A percentile compares a stretch with the other conserved stretches of the same genome.
These are phyloP conservation scores for Mycena vitilis DNA, from an alignment of 768 basidiomycete species.

Conservation along the genomic window DNA sequence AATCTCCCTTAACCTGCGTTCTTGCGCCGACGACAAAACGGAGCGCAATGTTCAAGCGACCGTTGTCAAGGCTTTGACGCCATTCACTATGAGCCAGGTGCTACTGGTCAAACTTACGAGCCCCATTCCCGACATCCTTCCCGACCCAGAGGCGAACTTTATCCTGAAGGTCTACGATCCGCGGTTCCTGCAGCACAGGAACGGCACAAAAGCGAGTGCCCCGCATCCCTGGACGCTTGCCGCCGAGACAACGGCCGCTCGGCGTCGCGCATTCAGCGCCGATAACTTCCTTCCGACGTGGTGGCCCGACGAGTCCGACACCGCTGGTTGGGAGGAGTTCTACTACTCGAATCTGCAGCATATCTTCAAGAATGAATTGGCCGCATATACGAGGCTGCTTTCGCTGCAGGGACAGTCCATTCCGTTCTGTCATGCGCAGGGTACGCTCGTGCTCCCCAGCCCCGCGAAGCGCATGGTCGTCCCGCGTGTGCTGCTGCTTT, in stretches of 20 bases:
- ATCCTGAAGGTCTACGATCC: conserved; percentile 37
- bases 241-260: conserved; percentile 32
- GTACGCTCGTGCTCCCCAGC: conserved; percentile 22
- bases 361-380: conserved; percentile 30
- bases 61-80: conserved; percentile 34
- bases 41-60: conserved; percentile 32
- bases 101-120: conserved; percentile 33
- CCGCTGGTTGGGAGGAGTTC: conserved; percentile 35
- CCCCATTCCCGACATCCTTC: conserved; percentile 28
- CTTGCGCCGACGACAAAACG: conserved; percentile 29
- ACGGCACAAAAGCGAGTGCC: conserved; percentile 28
- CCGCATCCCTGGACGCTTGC: conserved; percentile 36
- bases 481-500: conserved; percentile 34
- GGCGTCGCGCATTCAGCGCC: conserved; percentile 27
- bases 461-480: conserved; percentile 28
- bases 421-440: conserved; percentile 31
- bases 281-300: conserved; percentile 26
- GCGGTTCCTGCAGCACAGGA: conserved; percentile 32
- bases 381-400: conserved; percentile 30
- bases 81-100: conserved; percentile 38
- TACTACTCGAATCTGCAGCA: conserved; percentile 29
- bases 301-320: conserved; percentile 35
- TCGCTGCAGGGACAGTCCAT: conserved; percentile 34
- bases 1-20: conserved; percentile 31
- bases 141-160: conserved; percentile 14